These are phyloP conservation scores for Emmonsiellopsis sp. DNA, from an alignment of 2,329 filamentous ascomycete genomes.

Conservation along the genomic window DNA sequence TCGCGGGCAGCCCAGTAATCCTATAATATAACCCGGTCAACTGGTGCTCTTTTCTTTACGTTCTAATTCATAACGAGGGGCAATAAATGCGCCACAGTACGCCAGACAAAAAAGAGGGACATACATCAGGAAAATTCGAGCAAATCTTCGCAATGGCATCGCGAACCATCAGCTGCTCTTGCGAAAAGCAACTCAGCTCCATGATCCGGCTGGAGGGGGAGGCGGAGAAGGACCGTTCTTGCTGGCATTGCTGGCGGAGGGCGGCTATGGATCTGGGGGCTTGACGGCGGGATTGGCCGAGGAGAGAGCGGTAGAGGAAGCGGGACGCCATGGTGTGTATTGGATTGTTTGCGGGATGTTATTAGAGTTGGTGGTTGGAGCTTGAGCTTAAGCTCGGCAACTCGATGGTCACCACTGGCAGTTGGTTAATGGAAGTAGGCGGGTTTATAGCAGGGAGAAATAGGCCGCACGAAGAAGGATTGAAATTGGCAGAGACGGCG, in stretches of 20 bases:
- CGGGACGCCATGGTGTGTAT: conserved; percentile 6
- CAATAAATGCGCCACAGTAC: not conserved
- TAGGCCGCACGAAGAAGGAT: no score
- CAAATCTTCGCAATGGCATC: conserved; percentile 63
- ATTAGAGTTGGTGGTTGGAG: not conserved
- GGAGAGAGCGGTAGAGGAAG: conserved; percentile 2
- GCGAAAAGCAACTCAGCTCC: conserved; percentile 63
- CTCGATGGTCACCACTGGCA: no score
- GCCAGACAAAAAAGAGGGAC: conserved; percentile 8
- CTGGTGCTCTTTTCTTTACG: not conserved
- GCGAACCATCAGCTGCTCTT: conserved; percentile 63
- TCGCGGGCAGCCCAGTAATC: conserved; percentile 71
- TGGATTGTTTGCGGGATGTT: not conserved
- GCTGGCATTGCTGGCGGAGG: not conserved
- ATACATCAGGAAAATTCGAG: conserved; percentile 55
- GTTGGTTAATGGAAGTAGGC: no score
- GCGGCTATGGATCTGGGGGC: not conserved
- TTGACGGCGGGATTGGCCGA: not conserved
- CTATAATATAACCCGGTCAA: conserved; percentile 10
- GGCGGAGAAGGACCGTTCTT: conserved; percentile 23
- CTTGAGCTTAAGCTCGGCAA: no score
- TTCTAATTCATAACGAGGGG: not conserved
- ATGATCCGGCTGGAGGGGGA: conserved; percentile 44
- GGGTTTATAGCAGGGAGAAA: no score
- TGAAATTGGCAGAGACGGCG: not conserved